Evolutionary conservation across 805 yeast genomes (phyloP).

Genomic region (Helenozyma rhizophorensis): DNA sequence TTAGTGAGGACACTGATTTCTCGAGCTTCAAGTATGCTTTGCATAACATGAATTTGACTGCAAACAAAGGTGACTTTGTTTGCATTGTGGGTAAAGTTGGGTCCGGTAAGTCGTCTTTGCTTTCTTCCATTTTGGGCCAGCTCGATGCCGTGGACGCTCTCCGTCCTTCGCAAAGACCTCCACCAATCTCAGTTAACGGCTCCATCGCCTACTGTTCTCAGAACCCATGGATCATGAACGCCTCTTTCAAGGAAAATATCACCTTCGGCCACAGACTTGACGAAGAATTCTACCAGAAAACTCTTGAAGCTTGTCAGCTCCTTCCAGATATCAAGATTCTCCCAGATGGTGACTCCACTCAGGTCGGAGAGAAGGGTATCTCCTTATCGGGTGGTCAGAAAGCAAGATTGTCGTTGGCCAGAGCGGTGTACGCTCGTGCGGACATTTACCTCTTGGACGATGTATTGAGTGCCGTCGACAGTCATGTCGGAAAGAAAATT

Average conservation of each 20-base stretch:
- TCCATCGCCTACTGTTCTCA: slow-evolving; percentile 38
- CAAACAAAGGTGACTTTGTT: slow-evolving; percentile 11
- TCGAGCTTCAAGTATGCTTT: slow-evolving; percentile 24
- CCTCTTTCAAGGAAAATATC: slow-evolving; percentile 37
- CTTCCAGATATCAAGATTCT: slow-evolving; percentile 29
- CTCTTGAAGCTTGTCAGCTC: slow-evolving; percentile 36
- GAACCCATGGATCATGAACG: slow-evolving; percentile 39
- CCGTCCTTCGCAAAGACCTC: slow-evolving; percentile 2
- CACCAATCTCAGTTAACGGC: slow-evolving; percentile 23
- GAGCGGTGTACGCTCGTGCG: slow-evolving; percentile 40
- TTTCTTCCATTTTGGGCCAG: slow-evolving; percentile 14
- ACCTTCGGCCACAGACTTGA: slow-evolving; percentile 33
- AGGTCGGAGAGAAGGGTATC: slow-evolving; percentile 43
- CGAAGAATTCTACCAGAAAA: slow-evolving; percentile 25
- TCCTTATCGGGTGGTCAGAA: slow-evolving; percentile 42
- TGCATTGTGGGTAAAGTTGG: slow-evolving; percentile 16
- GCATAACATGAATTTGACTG: slow-evolving; percentile 5
- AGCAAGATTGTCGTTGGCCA: slow-evolving; percentile 37
- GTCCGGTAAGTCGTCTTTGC: slow-evolving; percentile 12
- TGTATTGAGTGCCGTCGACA: slow-evolving; percentile 40
- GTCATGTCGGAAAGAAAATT: slow-evolving; percentile 37
- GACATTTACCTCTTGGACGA: slow-evolving; percentile 39
- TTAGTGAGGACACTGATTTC: slow-evolving; percentile 9
- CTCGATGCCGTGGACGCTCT: slow-evolving; percentile 11
- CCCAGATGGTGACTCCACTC: slow-evolving; percentile 39